These are phyloP conservation scores for Tetrapisispora nanseiensis DNA, from an alignment of 805 yeast genomes.

Conservation along the genomic window DNA sequence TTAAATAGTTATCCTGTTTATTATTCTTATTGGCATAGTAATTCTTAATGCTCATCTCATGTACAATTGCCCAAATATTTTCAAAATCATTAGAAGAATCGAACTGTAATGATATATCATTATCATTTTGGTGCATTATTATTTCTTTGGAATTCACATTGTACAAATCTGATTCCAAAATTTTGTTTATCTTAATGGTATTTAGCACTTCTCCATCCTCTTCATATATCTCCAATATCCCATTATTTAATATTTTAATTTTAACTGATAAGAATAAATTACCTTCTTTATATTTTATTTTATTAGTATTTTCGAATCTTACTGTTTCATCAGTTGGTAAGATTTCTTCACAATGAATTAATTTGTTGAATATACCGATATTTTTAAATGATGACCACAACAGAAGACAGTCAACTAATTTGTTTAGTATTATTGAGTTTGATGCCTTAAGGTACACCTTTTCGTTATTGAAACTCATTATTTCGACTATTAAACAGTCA, in stretches of 20 bases:
- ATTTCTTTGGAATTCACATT: not conserved
- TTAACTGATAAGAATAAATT: not conserved
- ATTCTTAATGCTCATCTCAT: not conserved
- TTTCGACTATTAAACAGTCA: not conserved
- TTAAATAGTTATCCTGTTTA: not conserved
- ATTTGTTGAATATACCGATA: conserved; percentile 44
- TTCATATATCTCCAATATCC: not conserved
- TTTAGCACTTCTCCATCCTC: not conserved
- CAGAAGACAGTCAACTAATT: conserved; percentile 36
- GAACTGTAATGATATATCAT: not conserved
- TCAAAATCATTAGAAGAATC: not conserved
- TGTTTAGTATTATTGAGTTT: conserved; percentile 28
- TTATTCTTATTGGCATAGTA: not conserved
- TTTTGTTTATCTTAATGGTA: not conserved
- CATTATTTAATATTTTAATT: not conserved
- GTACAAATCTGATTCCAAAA: not conserved
- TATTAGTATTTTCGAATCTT: not conserved
- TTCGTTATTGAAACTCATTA: not conserved
- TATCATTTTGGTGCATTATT: not conserved
- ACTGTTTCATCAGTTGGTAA: not conserved
- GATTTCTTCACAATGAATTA: conserved; percentile 13
- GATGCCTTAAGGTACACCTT: not conserved
- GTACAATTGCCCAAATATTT: not conserved
- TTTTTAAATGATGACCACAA: conserved; percentile 51
- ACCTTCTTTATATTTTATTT: not conserved